These are phyloP conservation scores for Trichoderma oligosporum DNA, from an alignment of 2,329 filamentous ascomycete species.

Conservation along the genomic window DNA sequence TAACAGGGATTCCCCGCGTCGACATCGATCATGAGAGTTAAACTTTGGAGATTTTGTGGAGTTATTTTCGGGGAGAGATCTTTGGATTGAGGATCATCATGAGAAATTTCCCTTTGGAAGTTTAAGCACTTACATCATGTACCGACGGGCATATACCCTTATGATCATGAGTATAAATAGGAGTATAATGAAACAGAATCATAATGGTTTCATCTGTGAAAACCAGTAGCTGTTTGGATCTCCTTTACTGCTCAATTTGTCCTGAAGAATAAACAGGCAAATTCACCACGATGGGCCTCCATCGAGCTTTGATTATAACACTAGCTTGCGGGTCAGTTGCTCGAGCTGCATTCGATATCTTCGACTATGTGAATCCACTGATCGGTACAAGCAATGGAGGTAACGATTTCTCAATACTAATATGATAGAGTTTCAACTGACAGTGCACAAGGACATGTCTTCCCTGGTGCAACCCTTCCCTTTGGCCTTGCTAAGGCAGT, in stretches of 20 bases:
- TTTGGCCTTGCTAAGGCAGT: slow-evolving; percentile 32
- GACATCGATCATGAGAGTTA: background rate
- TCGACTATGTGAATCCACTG: slow-evolving; percentile 27
- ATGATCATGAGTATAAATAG: background rate
- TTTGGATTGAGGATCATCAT: background rate
- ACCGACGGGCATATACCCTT: slow-evolving; percentile 8
- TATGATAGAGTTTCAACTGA: background rate
- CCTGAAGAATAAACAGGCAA: background rate
- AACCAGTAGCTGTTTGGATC: background rate
- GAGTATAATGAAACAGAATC: background rate
- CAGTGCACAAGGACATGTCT: slow-evolving; percentile 27
- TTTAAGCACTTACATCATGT: background rate
- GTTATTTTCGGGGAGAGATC: slow-evolving; percentile 1
- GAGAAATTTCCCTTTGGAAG: background rate
- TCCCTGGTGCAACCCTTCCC: slow-evolving; percentile 29
- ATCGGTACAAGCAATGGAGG: slow-evolving; percentile 30
- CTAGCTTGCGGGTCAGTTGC: slow-evolving; percentile 5
- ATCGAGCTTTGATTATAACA: background rate
- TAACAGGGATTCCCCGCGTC: slow-evolving; percentile 6
- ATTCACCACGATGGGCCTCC: slow-evolving; percentile 1
- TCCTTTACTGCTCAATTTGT: background rate
- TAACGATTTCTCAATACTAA: background rate
- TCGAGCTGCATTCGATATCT: slow-evolving; percentile 20
- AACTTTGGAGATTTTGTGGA: background rate
- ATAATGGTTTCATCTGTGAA: background rate